Conservation (phyloP, 2,329 filamentous ascomycete species). For the Aspergillus sp. region DNA sequence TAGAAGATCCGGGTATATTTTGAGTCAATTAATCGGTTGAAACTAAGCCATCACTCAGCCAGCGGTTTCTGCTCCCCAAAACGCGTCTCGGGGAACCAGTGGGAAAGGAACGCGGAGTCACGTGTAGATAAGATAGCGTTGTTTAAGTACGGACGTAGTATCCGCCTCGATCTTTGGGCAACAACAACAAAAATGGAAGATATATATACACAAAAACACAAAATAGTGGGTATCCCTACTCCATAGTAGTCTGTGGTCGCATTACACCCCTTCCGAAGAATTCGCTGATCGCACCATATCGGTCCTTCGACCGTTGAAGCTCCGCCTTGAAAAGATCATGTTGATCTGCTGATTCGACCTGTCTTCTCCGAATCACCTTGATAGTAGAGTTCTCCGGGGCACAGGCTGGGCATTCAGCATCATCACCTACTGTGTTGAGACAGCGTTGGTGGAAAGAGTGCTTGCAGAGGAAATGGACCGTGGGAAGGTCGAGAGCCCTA, state of each 20-base stretch:
- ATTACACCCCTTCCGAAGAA: slow-evolving; percentile 96
- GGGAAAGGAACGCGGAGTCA: slow-evolving; percentile 24
- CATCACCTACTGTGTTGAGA: slow-evolving; percentile 65
- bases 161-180: not conserved
- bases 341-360: slow-evolving; percentile 80
- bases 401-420: slow-evolving; percentile 83
- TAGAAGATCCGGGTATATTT: not conserved
- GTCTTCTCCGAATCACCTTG: slow-evolving; percentile 78
- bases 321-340: slow-evolving; percentile 88
- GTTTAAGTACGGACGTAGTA: too few relatives aligned
- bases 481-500: slow-evolving; percentile 76
- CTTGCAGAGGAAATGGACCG: slow-evolving; percentile 94
- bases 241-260: slow-evolving; percentile 48
- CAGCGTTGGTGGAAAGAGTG: slow-evolving; percentile 95
- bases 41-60: not conserved
- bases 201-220: slow-evolving; percentile 10
- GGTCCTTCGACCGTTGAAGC: slow-evolving; percentile 72
- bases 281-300: slow-evolving; percentile 87
- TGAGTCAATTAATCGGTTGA: not conserved
- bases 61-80: not conserved
- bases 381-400: slow-evolving; percentile 83
- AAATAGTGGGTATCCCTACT: slow-evolving; percentile 22
- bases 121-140: slow-evolving; percentile 31
- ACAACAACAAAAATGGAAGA: not conserved
- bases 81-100: slow-evolving; percentile 5